Conservation (phyloP, 129 eudicot species). For the Chrysanthemum seticuspe region DNA sequence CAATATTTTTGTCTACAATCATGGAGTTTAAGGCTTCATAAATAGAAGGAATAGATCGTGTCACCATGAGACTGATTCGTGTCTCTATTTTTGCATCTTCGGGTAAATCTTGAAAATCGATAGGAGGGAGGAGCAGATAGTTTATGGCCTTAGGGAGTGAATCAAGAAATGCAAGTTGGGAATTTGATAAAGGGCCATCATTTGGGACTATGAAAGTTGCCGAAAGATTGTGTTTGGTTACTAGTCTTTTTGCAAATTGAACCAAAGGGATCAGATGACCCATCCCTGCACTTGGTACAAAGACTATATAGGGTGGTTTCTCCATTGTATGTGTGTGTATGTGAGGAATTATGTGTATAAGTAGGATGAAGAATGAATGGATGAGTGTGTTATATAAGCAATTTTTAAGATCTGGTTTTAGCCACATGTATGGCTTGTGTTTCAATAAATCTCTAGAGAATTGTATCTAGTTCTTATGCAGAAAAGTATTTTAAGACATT, state of each 20-base stretch:
- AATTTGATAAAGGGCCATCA: constrained; percentile 34
- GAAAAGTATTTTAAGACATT: no score
- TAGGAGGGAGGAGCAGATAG: constrained; percentile 45
- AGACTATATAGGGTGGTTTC: background rate
- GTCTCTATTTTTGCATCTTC: constrained; percentile 37
- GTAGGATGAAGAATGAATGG: background rate
- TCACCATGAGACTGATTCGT: constrained; percentile 38
- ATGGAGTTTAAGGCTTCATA: constrained; percentile 26
- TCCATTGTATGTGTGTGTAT: constrained; percentile 16
- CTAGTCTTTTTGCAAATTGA: constrained; percentile 40
- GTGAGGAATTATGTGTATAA: no score
- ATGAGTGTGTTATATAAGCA: no score
- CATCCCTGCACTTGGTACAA: no score
- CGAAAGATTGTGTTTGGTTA: constrained; percentile 19
- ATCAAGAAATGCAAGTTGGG: constrained; percentile 42
- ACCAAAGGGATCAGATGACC: constrained; percentile 12
- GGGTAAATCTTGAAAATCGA: constrained; percentile 43
- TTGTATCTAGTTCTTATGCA: no score
- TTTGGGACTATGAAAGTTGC: constrained; percentile 56
- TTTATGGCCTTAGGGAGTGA: constrained; percentile 40
- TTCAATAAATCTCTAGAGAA: no score
- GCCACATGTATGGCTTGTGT: background rate
- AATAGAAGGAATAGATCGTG: constrained; percentile 34
- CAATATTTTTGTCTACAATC: constrained; percentile 2
- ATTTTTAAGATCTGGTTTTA: background rate